Evolutionary conservation across 139 green algal genomes (phyloP).

Genomic region (Ulvella scutata): DNA sequence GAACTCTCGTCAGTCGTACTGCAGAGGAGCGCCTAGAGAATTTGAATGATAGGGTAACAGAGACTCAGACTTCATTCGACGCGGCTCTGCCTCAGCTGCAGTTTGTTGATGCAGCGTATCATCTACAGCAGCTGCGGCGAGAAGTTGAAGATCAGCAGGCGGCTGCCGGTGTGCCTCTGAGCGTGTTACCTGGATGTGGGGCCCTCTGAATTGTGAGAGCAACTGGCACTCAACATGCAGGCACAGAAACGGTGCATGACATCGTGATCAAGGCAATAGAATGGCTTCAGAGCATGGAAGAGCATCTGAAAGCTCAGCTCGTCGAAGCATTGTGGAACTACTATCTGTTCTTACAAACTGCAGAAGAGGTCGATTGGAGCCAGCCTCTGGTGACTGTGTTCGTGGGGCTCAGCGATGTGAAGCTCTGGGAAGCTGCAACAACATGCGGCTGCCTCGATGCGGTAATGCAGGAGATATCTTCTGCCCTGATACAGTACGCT

Average conservation of each 20-base stretch:
- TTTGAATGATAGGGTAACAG: background rate
- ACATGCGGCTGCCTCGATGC: background rate
- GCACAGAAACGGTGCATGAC: no score
- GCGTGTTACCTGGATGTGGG: no score
- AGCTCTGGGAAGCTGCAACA: background rate
- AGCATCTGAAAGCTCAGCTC: no score
- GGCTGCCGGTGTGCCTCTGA: no score
- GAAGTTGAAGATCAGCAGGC: background rate
- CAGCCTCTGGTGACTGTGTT: background rate
- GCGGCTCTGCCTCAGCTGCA: background rate
- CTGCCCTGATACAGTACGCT: background rate
- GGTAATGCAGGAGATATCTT: background rate
- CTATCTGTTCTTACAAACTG: background rate
- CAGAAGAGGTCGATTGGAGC: background rate
- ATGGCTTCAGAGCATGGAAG: no score
- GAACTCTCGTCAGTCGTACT: background rate
- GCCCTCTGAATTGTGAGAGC: no score
- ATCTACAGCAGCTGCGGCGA: background rate
- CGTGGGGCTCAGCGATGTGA: background rate
- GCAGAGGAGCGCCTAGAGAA: background rate
- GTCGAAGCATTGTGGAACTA: background rate
- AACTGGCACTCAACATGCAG: no score
- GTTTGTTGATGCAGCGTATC: background rate
- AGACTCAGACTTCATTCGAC: background rate
- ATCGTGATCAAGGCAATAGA: no score